Evolutionary conservation across 768 basidiomycete species (phyloP), one percentile per base, ranked within the genome.

Genomic region (Panus rudis): DNA sequence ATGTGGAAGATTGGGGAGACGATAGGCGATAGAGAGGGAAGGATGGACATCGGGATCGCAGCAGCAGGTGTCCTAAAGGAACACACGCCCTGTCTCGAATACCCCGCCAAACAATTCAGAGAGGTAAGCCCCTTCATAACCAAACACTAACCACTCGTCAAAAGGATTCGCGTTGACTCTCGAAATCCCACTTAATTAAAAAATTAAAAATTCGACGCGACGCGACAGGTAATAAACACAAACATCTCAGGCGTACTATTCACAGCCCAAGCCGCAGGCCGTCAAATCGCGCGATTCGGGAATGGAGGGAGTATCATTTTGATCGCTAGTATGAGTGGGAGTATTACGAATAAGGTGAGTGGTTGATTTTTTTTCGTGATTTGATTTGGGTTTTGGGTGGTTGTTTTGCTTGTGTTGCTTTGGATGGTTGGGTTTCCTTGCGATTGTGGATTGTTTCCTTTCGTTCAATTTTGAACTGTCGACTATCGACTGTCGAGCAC

Each of bases 31-130:
- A 68, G 63, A 50, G 86, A 89, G 48, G 72, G 75, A 14, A 66
- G 85, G 50, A 72, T 90, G 66, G 86, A 91, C 56, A 70, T 81
- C 13, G 85, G 83, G 52, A 60, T 89, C 46, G 86, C 86, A 3
- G 85, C 87, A 14, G 87, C 87, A 31, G 88, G 86, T 17, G 74
- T 89, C 41, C 56, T 84, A 56, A 57, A 53, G 45, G 53, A 65
- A 0, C 68, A 82, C 47, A 77, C 62, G 23, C 76, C 78, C 44
- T 84, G 83, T 51, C 58, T 86, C 60, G 73, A 77, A 34, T 85
- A 84, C 55, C 73, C 80, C 1, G 80, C 67, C 11, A 61, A 75
- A 46, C 70, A 81, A 50, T 88, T 86, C 56, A 65, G 71, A 54
- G 74, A 81, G 55, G 84, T 81, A 26, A 21, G 42, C 14, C 30